Conservation (phyloP, 75 land plant species). For the Selaginella moellendorffii region DNA sequence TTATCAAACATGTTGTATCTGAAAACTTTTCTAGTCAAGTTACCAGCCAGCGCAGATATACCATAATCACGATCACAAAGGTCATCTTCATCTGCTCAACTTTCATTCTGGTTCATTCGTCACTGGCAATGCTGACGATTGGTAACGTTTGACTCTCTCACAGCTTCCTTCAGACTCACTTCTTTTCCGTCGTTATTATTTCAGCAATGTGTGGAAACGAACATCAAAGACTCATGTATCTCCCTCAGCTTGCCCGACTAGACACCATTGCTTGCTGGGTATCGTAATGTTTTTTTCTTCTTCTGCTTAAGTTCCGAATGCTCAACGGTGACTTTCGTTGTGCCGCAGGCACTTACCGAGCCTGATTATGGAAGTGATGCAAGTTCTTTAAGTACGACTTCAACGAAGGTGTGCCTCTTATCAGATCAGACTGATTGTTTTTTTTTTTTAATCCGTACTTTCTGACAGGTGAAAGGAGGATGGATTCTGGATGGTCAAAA, state of each 20-base stretch:
- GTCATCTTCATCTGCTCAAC: neutral
- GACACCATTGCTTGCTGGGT: conserved; percentile 79
- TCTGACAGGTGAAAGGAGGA: conserved; percentile 74
- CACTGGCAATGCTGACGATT: too few relatives aligned
- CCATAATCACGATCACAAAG: neutral
- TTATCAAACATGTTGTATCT: neutral
- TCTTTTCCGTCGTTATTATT: too few relatives aligned
- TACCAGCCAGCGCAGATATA: neutral
- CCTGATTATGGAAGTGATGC: conserved; percentile 95
- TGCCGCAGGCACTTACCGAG: conserved; percentile 70
- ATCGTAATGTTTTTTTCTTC: too few relatives aligned
- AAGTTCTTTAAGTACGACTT: conserved; percentile 66
- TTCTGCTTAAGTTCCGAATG: too few relatives aligned
- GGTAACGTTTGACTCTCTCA: too few relatives aligned
- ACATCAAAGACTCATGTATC: conserved; percentile 61
- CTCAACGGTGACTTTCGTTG: too few relatives aligned
- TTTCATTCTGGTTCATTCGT: neutral
- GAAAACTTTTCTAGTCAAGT: neutral
- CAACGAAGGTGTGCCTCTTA: conserved; percentile 82
- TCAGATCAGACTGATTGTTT: too few relatives aligned
- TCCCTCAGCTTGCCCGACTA: conserved; percentile 57
- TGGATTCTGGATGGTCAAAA: conserved; percentile 85
- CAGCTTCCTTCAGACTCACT: conserved; percentile 63
- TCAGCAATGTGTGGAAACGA: conserved; percentile 79
- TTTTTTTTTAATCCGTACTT: too few relatives aligned